A percentile compares a stretch with the other conserved stretches of the same genome.
phyloP scores from a whole-genome alignment of 306 rosid species.

The Fragaria nilgerrensis region DNA sequence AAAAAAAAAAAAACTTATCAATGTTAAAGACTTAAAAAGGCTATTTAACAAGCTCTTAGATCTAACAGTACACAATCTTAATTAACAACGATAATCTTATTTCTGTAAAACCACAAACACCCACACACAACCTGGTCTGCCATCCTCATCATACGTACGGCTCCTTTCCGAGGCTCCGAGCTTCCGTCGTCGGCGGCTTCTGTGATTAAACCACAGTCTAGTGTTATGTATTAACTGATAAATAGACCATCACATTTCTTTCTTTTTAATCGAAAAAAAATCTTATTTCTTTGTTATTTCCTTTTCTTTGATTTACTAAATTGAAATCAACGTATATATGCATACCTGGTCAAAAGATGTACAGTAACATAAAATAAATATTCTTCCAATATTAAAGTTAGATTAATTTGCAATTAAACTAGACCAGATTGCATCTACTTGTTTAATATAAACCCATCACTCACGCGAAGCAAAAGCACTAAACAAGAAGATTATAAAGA shows the following conservation, averaged over 20 bases:
- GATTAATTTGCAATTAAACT: background rate
- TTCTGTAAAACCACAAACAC: background rate
- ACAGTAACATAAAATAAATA: constrained; percentile 17
- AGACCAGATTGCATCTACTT: background rate
- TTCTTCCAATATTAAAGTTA: background rate
- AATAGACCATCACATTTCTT: too few relatives aligned
- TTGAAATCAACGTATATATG: background rate
- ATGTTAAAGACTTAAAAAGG: too few relatives aligned
- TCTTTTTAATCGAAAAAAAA: too few relatives aligned
- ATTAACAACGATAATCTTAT: too few relatives aligned
- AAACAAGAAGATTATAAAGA: constrained; percentile 10
- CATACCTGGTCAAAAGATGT: constrained; percentile 11
- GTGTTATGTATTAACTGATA: too few relatives aligned
- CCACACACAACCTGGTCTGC: background rate
- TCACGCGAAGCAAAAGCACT: constrained; percentile 13
- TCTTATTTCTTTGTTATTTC: too few relatives aligned
- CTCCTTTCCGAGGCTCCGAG: background rate
- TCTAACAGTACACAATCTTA: too few relatives aligned
- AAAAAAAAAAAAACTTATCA: too few relatives aligned
- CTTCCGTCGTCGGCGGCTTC: background rate
- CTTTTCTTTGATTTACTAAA: background rate
- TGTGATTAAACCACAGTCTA: background rate
- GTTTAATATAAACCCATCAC: constrained; percentile 18
- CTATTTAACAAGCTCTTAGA: too few relatives aligned
- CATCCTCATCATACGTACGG: background rate